Evolutionary conservation across 495 filamentous ascomycete species (phyloP).

Genomic region (Evansstolkia leycettana): DNA sequence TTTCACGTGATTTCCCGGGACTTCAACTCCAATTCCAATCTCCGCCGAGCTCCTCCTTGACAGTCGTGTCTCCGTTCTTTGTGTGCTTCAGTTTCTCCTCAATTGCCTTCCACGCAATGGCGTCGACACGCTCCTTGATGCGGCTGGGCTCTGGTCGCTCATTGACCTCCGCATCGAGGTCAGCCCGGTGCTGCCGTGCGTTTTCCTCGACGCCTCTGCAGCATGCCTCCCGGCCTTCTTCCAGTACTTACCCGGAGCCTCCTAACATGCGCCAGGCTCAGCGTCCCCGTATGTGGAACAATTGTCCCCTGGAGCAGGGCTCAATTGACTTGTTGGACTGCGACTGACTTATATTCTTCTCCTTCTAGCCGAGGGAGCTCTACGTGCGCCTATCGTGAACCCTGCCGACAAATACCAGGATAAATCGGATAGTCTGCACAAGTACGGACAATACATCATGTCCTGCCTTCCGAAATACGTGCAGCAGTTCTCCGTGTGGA

Average conservation of each 20-base stretch:
- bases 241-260: slow-evolving; percentile 19
- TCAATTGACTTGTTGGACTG: slow-evolving; percentile 6
- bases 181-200: slow-evolving; percentile 37
- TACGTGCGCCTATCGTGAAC: slow-evolving; percentile 75
- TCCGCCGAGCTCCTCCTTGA: not conserved
- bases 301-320: not conserved
- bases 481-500: slow-evolving; percentile 99
- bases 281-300: slow-evolving; percentile 44
- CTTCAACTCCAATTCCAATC: not conserved
- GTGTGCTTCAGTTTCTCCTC: not conserved
- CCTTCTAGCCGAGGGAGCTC: slow-evolving; percentile 40
- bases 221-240: slow-evolving; percentile 40
- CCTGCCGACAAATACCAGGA: slow-evolving; percentile 83
- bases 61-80: not conserved
- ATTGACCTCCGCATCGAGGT: slow-evolving; percentile 45
- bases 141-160: slow-evolving; percentile 52
- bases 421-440: slow-evolving; percentile 74
- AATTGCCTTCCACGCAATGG: slow-evolving; percentile 27
- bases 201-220: slow-evolving; percentile 44
- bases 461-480: slow-evolving; percentile 95
- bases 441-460: slow-evolving; percentile 92
- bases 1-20: slow-evolving; percentile 12
- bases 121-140: slow-evolving; percentile 49
- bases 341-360: not conserved
- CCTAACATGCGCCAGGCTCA: slow-evolving; percentile 58